phyloP scores from a whole-genome alignment of 1,284 basidiomycete species.

The Testicularia cyperi region DNA sequence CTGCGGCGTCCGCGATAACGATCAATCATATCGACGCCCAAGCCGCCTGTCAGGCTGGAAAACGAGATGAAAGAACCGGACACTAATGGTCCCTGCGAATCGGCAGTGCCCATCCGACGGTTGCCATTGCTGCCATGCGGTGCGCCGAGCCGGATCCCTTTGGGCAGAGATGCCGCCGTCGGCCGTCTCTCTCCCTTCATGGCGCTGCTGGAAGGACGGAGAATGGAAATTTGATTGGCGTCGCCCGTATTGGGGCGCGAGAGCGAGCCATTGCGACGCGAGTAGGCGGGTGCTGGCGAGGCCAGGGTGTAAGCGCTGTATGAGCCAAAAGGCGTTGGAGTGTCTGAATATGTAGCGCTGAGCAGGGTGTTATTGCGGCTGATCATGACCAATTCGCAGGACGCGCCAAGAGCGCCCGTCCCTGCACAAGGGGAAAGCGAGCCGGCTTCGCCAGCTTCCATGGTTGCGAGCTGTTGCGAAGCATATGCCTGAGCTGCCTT shows the following conservation, averaged over 20 bases:
- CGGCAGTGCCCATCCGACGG: not conserved
- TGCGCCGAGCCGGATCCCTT: too few species aligned
- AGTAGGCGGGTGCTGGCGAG: not conserved
- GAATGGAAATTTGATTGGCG: not conserved
- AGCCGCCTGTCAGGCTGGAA: conserved; percentile 1
- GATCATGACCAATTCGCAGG: too few species aligned
- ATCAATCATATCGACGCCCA: not conserved
- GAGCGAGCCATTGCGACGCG: not conserved
- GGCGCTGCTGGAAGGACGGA: not conserved
- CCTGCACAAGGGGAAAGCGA: too few species aligned
- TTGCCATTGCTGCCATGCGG: not conserved
- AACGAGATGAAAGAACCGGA: conserved; percentile 5
- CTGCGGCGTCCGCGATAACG: not conserved
- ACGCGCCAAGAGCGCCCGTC: too few species aligned
- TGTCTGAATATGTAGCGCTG: too few species aligned
- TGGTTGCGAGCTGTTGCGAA: conserved; percentile 17
- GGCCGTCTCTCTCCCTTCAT: not conserved
- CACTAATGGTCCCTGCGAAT: not conserved
- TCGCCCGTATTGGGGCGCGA: not conserved
- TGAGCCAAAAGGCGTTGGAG: too few species aligned
- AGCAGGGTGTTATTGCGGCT: too few species aligned
- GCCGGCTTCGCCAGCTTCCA: conserved; percentile 13
- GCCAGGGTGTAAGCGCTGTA: too few species aligned
- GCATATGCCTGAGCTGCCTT: conserved; percentile 4
- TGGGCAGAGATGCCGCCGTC: too few species aligned